These are phyloP conservation scores for Biancaea sappan DNA, from an alignment of 306 rosid species.

Conservation along the genomic window DNA sequence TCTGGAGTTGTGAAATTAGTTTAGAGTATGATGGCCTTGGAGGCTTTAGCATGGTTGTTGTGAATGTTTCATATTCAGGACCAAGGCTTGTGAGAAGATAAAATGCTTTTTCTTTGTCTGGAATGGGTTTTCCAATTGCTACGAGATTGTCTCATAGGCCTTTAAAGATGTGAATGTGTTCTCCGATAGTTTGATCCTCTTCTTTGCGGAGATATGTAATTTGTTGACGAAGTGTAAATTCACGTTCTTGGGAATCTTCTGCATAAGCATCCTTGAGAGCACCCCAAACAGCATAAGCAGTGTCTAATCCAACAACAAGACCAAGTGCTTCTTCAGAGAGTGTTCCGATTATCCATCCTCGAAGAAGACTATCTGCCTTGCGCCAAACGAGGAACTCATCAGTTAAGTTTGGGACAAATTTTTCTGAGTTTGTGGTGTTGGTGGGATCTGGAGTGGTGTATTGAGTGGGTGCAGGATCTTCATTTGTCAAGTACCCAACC, in stretches of 20 bases:
- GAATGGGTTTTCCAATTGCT: background rate
- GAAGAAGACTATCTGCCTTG: background rate
- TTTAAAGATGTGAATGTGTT: background rate
- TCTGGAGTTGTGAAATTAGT: constrained; percentile 7
- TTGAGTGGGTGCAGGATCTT: no score
- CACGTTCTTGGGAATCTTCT: constrained; percentile 24
- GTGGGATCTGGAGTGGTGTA: no score
- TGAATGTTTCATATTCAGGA: constrained; percentile 17
- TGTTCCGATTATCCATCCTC: constrained; percentile 17
- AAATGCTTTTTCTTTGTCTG: constrained; percentile 2
- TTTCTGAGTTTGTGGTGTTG: no score
- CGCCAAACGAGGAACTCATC: background rate
- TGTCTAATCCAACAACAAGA: background rate
- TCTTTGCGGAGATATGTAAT: constrained; percentile 1
- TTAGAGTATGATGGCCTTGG: constrained; percentile 2
- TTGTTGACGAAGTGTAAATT: background rate
- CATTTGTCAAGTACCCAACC: no score
- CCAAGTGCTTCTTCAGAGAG: constrained; percentile 22
- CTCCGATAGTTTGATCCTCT: background rate
- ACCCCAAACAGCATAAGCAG: background rate
- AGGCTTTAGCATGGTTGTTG: constrained; percentile 13
- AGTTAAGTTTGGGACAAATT: background rate
- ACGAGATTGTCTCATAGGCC: background rate
- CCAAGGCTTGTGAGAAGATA: constrained; percentile 29
- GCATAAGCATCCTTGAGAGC: background rate